Evolutionary conservation across 2,329 filamentous ascomycete species (phyloP), one percentile per base, ranked within the genome.

Genomic region (Fusarium metavorans): DNA sequence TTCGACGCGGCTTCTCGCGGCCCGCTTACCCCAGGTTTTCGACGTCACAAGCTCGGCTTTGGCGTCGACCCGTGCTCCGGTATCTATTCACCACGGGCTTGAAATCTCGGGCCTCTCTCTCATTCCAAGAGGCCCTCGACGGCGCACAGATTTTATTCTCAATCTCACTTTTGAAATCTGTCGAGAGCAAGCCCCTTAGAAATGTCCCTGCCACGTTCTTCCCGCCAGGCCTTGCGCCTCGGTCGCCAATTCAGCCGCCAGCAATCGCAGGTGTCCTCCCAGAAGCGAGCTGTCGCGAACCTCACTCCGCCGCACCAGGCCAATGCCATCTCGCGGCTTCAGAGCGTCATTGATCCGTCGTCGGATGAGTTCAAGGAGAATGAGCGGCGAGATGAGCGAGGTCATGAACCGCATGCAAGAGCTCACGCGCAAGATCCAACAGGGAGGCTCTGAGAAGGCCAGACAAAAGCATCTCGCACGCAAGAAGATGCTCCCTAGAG

Each of bases 401-500:
- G 89, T 95, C 64, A 91, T 94, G 80, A 85, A 87, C 65, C 89
- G 88, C 23, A 88, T 98, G 78, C 88, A 92, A 69, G 86, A 87
- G 63, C 87, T 98, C 68, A 94, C 96, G 68, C 85, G 87, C 56
- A 91, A 88, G 75, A 93, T 94, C 66, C 90, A 94, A 60, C 88
- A 90, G 73, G 96, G 96, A 63, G 97, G 97, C 0, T 85, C 94
- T 1, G 89, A 92, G 67, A 97, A 97, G 82, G 94, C 96, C 5
- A 88, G 93, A 68, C 91, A 96, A 74, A 98, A 98, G 86, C 96
- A 98, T 81, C 84, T 97, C 25, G 90, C 92, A 37, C 88, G 95
- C 77, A 94, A 94, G 74, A 98, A 98, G 88, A 98, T 98, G 95
- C 88, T 99, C 66, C 95, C 95, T 3, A 88, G 97, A 74, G 96